A percentile compares a stretch with the other conserved stretches of the same genome.
These are phyloP conservation scores for Blastobotrys capitulatus DNA, from an alignment of 1,139 yeast species.

Conservation along the genomic window DNA sequence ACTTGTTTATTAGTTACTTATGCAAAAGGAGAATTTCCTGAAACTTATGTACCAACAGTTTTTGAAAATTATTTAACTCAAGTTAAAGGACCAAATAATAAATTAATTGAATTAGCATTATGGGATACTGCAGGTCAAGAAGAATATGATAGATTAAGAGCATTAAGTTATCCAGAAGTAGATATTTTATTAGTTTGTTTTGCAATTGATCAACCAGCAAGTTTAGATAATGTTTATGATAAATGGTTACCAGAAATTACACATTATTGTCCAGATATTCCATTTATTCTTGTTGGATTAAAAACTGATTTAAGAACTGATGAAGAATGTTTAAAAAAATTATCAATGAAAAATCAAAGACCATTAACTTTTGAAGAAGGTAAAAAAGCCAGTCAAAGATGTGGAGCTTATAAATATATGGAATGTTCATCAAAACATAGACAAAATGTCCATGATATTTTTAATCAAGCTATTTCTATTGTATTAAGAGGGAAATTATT, in stretches of 20 bases:
- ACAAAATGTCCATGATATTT: slow-evolving; percentile 61
- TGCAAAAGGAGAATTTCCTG: slow-evolving; percentile 71
- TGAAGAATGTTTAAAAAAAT: slow-evolving; percentile 27
- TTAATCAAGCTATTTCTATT: slow-evolving; percentile 39
- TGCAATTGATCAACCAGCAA: slow-evolving; percentile 57
- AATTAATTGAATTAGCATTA: slow-evolving; percentile 63
- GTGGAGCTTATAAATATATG: slow-evolving; percentile 70
- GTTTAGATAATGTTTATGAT: slow-evolving; percentile 69
- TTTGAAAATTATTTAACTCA: slow-evolving; percentile 79
- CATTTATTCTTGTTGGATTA: slow-evolving; percentile 72
- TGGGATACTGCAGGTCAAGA: slow-evolving; percentile 98
- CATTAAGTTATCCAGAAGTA: slow-evolving; percentile 78
- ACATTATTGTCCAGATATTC: slow-evolving; percentile 77
- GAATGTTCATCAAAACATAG: slow-evolving; percentile 74
- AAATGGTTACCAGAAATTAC: slow-evolving; percentile 84
- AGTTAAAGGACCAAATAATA: slow-evolving; percentile 49
- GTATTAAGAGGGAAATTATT: slow-evolving; percentile 19
- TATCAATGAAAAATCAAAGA: slow-evolving; percentile 32
- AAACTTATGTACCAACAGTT: slow-evolving; percentile 77
- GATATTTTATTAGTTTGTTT: slow-evolving; percentile 72
- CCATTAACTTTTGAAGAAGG: slow-evolving; percentile 46
- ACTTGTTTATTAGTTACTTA: slow-evolving; percentile 82
- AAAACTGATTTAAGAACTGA: slow-evolving; percentile 57
- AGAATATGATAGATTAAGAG: slow-evolving; percentile 79
- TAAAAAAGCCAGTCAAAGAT: slow-evolving; percentile 47